Percentiles rank a stretch among this genome's conserved stretches.
Evolutionary conservation across 1,284 basidiomycete genomes (phyloP).

Genomic region (Heterobasidion occidentale): DNA sequence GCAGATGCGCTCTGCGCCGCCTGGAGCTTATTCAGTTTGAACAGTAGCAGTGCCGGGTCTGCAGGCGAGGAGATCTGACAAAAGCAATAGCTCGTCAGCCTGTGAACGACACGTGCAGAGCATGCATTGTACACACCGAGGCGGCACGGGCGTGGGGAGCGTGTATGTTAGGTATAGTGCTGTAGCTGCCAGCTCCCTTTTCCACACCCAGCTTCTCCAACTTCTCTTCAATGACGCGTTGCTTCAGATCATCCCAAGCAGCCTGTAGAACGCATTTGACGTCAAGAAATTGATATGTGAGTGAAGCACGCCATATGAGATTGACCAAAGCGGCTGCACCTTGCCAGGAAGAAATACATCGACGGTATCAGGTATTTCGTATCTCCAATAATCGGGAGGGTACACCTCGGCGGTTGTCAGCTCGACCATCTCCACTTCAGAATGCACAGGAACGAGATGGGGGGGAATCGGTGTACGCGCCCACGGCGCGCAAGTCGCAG

Average conservation of each 20-base stretch:
- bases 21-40: conserved; percentile 76
- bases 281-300: conserved; percentile 3
- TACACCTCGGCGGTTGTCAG: conserved; percentile 43
- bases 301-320: not conserved
- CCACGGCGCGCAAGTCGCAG: conserved; percentile 44
- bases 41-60: conserved; percentile 68
- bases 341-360: conserved; percentile 80
- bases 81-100: not conserved
- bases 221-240: conserved; percentile 69
- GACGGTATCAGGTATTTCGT: conserved; percentile 50
- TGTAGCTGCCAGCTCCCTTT: conserved; percentile 40
- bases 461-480: conserved; percentile 50
- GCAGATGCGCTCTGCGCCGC: conserved; percentile 54
- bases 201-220: conserved; percentile 72
- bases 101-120: conserved; percentile 12
- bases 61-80: conserved; percentile 76
- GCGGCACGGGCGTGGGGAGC: conserved; percentile 71
- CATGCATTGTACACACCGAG: conserved; percentile 45
- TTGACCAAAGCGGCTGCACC: conserved; percentile 29
- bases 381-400: conserved; percentile 54
- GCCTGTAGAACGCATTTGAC: conserved; percentile 28
- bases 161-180: conserved; percentile 48
- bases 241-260: conserved; percentile 66
- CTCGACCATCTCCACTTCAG: conserved; percentile 34
- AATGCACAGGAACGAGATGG: conserved; percentile 30